Conservation (phyloP, 805 yeast species). For the Metschnikowia picachoensis region DNA sequence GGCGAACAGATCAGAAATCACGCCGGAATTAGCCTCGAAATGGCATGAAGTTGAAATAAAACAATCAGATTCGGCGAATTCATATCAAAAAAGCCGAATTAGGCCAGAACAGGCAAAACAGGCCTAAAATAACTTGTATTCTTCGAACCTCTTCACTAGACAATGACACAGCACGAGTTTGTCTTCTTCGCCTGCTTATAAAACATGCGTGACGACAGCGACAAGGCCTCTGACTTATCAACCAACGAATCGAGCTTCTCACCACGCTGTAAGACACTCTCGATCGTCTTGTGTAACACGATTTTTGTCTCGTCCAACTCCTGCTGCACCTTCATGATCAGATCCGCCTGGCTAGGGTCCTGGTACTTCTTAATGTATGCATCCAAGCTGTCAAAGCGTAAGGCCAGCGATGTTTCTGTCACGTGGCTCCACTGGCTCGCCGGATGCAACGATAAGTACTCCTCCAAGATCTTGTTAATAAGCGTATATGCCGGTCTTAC, state of each 20-base stretch:
- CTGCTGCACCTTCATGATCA: constrained; percentile 94
- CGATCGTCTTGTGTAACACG: constrained; percentile 92
- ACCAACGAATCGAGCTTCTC: constrained; percentile 92
- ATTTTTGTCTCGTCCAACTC: constrained; percentile 97
- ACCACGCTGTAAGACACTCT: constrained; percentile 90
- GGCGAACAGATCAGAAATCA: no score
- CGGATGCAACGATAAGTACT: constrained; percentile 81
- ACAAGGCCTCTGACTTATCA: constrained; percentile 90
- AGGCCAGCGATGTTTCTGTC: constrained; percentile 41
- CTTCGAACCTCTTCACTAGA: constrained; percentile 7
- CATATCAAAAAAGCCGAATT: no score
- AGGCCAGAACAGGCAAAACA: not conserved
- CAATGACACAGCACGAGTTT: constrained; percentile 28
- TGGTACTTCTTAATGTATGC: constrained; percentile 79
- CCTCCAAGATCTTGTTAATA: constrained; percentile 86
- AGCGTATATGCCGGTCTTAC: constrained; percentile 94
- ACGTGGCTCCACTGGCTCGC: constrained; percentile 59
- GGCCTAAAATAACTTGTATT: not conserved
- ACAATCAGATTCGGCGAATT: no score
- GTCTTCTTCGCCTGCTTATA: constrained; percentile 94
- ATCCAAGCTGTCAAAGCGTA: constrained; percentile 59
- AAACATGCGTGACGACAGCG: constrained; percentile 85
- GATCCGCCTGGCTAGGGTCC: constrained; percentile 96
- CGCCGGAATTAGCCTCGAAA: no score
- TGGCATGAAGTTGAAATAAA: no score